Evolutionary conservation across 2,329 filamentous ascomycete genomes (phyloP), one percentile per base, ranked within the genome.

Genomic region (Diaporthe eres): DNA sequence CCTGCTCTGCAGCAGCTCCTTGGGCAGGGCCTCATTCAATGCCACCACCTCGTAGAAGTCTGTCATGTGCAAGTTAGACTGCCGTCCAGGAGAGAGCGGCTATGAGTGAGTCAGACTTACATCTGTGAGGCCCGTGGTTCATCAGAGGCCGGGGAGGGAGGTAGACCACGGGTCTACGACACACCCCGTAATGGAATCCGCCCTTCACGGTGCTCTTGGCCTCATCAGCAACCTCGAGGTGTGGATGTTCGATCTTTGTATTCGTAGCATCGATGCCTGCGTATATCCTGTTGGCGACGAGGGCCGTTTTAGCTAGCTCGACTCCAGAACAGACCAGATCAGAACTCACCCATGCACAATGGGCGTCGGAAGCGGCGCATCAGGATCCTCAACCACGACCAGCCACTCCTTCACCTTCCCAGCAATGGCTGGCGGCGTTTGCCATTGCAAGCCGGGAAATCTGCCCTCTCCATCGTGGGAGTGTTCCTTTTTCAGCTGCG

Each of bases 81-180:
- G 9, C 1, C 65, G 10, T 10, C 6, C n/a, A 28, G 13, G 2
- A 17, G 8, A 31, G 8, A 31, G 13, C 8, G 8, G 8, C 5
- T 17, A 15, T 31, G 49, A 13, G 25, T 15, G 37, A 31, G 13
- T 3, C 3, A 8, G 1, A 79, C 84, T 82, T 79, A 86, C 85
- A 91, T 74, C 88, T 82, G 80, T 90, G 88, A 31, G 84, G 83
- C 0, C 89, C 88, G 77, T 90, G 86, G 37, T 88, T 88, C 71
- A 88, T 79, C 47, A 88, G 80, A 25, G 88, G 87, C 17, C 84
- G 80, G 1, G 89, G 88, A 0, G 85, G 82, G 5, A 86, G 82
- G 76, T 89, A 90, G 0, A 88, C 79, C 5, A 44, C 81, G 0
- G 84, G 83, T 3, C 83, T 81, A 6, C 83, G 79, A 34, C 85